phyloP scores from a whole-genome alignment of 306 rosid genomes.

The Prinsepia uniflora region DNA sequence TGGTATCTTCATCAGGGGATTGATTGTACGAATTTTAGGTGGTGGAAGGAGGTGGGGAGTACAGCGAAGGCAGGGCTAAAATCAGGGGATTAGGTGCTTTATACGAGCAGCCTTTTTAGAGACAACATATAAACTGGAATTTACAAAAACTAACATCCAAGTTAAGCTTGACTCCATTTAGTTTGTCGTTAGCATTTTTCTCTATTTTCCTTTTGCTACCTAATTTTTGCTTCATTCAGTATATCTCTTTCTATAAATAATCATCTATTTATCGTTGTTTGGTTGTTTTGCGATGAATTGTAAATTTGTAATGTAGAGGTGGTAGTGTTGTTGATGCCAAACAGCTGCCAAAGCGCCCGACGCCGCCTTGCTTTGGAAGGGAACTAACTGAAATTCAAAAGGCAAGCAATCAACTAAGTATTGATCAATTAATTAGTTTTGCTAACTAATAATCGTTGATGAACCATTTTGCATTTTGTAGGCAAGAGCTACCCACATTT shows the following conservation, averaged over 20 bases:
- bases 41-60: conserved; percentile 88
- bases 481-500: conserved; percentile 98
- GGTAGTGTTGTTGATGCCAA: conserved; percentile 72
- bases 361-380: conserved; percentile 90
- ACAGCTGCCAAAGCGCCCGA: conserved; percentile 76
- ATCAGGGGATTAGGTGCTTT: conserved; percentile 83
- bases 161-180: conserved; percentile 93
- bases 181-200: conserved; percentile 88
- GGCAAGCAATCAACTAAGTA: conserved; percentile 35
- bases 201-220: conserved; percentile 4
- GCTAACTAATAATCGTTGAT: background rate
- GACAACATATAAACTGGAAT: conserved; percentile 99
- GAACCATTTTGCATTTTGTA: conserved; percentile 28
- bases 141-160: conserved; percentile 88
- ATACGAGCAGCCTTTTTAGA: conserved; percentile 97
- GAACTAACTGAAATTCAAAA: conserved; percentile 76
- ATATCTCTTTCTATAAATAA: too few relatives aligned
- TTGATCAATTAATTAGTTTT: too few relatives aligned
- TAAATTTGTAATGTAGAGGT: conserved; percentile 51
- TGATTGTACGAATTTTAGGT: conserved; percentile 39
- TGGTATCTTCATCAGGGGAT: too few relatives aligned
- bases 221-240: too few relatives aligned
- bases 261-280: too few relatives aligned
- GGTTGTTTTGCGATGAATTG: background rate
- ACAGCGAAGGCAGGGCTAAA: conserved; percentile 92